These are phyloP conservation scores for Theobroma grandiflorum DNA, from an alignment of 441 rosid species.

Conservation along the genomic window DNA sequence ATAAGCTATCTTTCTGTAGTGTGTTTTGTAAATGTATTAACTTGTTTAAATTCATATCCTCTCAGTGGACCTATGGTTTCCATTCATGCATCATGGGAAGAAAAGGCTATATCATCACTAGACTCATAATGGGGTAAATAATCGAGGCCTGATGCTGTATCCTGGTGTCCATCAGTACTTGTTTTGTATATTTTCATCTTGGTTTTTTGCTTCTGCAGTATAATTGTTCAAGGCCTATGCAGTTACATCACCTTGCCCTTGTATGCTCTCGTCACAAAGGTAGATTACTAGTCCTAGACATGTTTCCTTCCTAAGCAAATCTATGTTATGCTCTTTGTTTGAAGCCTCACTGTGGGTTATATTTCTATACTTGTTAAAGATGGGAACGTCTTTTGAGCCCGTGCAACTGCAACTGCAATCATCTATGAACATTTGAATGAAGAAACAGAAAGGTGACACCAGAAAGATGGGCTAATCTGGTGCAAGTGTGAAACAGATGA, in stretches of 20 bases:
- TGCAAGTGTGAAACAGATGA: no score
- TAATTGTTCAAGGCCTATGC: conserved; percentile 83
- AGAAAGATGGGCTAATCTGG: no score
- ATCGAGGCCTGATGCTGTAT: background rate
- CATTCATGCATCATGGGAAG: conserved; percentile 84
- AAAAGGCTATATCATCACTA: conserved; percentile 61
- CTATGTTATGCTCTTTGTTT: conserved; percentile 20
- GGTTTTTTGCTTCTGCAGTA: conserved; percentile 45
- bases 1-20: background rate
- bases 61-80: conserved; percentile 74
- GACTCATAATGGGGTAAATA: conserved; percentile 80
- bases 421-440: no score
- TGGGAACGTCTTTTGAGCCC: no score
- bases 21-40: background rate
- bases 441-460: no score
- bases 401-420: no score
- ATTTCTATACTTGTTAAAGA: no score
- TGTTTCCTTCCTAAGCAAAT: conserved; percentile 29
- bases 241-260: conserved; percentile 91
- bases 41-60: conserved; percentile 18
- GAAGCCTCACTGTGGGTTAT: no score
- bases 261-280: conserved; percentile 83
- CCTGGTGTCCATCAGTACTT: background rate
- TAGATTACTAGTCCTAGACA: conserved; percentile 26
- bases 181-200: background rate